phyloP scores from a whole-genome alignment of 331 rosid genomes.

The Quercus lobata region DNA sequence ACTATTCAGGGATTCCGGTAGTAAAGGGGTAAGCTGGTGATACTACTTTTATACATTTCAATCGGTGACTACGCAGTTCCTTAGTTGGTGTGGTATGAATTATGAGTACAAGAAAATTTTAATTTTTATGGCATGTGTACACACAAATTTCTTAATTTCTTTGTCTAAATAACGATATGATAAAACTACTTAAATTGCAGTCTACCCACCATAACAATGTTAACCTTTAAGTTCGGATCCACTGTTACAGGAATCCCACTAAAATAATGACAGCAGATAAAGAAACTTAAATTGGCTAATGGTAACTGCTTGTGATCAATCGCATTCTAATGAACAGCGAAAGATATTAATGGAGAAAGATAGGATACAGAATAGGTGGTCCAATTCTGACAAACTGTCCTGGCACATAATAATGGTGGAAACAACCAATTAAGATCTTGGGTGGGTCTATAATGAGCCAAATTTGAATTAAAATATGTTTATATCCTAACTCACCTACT shows the following conservation, averaged over 20 bases:
- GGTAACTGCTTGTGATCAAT: constrained; percentile 3
- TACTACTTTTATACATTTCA: background rate
- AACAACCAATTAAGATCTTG: background rate
- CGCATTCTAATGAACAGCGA: background rate
- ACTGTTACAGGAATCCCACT: constrained; percentile 13
- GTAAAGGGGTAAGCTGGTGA: background rate
- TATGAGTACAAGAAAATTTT: too few relatives aligned
- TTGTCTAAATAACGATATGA: background rate
- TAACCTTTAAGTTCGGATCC: constrained; percentile 5
- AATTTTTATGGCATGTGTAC: too few relatives aligned
- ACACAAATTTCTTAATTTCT: too few relatives aligned
- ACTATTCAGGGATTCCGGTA: background rate
- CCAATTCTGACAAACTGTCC: constrained; percentile 1
- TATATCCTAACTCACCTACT: background rate
- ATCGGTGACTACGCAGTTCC: background rate
- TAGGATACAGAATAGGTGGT: background rate
- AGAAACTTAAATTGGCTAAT: background rate
- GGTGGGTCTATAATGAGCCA: background rate
- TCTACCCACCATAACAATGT: background rate
- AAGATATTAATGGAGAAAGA: background rate
- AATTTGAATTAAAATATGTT: background rate
- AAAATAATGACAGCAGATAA: constrained; percentile 10
- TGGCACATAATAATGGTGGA: background rate
- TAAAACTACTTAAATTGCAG: background rate
- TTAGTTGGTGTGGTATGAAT: background rate